Conservation (phyloP, 805 yeast species). For the Saccharomycopsis fibuligera region DNA sequence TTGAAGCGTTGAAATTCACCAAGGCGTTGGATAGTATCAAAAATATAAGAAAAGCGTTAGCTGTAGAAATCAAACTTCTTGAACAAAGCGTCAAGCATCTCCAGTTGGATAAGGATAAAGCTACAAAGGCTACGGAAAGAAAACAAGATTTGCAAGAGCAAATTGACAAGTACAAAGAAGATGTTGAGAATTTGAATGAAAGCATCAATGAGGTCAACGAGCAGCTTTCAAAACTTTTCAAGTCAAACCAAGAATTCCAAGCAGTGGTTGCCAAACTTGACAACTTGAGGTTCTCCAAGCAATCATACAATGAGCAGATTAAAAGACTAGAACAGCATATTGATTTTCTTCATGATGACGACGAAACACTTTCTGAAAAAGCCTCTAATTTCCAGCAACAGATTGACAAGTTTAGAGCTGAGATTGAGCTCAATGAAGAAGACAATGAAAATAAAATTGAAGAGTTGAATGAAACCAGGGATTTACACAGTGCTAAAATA, state of each 20-base stretch:
- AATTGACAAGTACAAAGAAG: constrained; percentile 39
- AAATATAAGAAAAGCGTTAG: constrained; percentile 67
- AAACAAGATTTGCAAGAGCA: constrained; percentile 37
- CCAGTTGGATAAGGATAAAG: constrained; percentile 65
- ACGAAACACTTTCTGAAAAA: constrained; percentile 25
- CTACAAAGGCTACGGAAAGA: constrained; percentile 48
- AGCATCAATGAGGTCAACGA: constrained; percentile 48
- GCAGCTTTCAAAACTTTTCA: constrained; percentile 59
- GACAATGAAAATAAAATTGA: not conserved
- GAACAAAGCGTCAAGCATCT: constrained; percentile 76
- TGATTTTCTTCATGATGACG: constrained; percentile 38
- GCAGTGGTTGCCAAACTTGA: constrained; percentile 58
- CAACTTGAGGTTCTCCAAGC: constrained; percentile 42
- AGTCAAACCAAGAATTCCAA: constrained; percentile 77
- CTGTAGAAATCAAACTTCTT: constrained; percentile 65
- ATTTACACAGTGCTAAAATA: constrained; percentile 26
- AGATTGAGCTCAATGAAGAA: constrained; percentile 15
- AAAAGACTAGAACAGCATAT: constrained; percentile 43
- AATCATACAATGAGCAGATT: constrained; percentile 44
- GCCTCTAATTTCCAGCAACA: constrained; percentile 28
- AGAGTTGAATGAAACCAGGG: constrained; percentile 21
- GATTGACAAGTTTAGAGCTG: constrained; percentile 19
- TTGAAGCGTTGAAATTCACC: constrained; percentile 89
- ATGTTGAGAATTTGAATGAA: constrained; percentile 43
- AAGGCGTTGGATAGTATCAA: constrained; percentile 82